Percentiles rank a stretch among this genome's conserved stretches.
These are phyloP conservation scores for Licmophora abbreviata DNA, from an alignment of 108 stramenopile species.

Conservation along the genomic window DNA sequence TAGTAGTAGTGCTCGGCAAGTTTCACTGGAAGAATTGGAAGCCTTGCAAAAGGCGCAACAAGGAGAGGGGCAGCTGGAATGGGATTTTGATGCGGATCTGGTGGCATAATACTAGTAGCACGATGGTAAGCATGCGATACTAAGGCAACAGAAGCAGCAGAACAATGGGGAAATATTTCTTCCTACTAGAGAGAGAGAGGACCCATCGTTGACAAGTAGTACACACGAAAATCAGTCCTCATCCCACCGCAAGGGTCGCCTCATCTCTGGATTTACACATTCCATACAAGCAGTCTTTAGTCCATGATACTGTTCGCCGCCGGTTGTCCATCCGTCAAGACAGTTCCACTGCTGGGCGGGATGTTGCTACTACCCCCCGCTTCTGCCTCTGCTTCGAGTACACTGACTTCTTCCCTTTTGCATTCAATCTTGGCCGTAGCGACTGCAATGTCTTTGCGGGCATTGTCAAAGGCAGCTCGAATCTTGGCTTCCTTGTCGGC, in stretches of 20 bases:
- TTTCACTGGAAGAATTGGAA: conserved; percentile 52
- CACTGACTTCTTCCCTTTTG: conserved; percentile 58
- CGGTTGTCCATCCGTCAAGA: conserved; percentile 41
- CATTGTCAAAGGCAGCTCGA: conserved; percentile 44
- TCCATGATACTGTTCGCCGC: conserved; percentile 2
- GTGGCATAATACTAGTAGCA: conserved; percentile 29
- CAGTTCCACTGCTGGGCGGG: conserved; percentile 51
- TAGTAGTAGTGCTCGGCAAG: conserved; percentile 26
- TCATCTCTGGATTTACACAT: conserved; percentile 4
- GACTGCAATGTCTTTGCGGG: conserved; percentile 64
- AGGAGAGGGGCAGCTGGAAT: conserved; percentile 24
- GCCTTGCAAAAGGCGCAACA: conserved; percentile 20
- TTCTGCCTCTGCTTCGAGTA: conserved; percentile 23
- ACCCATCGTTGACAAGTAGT: neutral
- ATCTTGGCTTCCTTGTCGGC: conserved; percentile 57
- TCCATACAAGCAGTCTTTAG: neutral
- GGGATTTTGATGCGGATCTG: conserved; percentile 87
- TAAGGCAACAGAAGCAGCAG: neutral
- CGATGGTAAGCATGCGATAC: neutral
- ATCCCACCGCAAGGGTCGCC: no score
- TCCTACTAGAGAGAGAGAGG: neutral
- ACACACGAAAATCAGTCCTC: no score
- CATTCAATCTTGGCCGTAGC: conserved; percentile 61
- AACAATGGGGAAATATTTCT: neutral
- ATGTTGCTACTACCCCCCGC: conserved; percentile 18